A percentile compares a stretch with the other conserved stretches of the same genome.
Conservation (phyloP, 805 yeast genomes). For the Yarrowia hollandica region DNA sequence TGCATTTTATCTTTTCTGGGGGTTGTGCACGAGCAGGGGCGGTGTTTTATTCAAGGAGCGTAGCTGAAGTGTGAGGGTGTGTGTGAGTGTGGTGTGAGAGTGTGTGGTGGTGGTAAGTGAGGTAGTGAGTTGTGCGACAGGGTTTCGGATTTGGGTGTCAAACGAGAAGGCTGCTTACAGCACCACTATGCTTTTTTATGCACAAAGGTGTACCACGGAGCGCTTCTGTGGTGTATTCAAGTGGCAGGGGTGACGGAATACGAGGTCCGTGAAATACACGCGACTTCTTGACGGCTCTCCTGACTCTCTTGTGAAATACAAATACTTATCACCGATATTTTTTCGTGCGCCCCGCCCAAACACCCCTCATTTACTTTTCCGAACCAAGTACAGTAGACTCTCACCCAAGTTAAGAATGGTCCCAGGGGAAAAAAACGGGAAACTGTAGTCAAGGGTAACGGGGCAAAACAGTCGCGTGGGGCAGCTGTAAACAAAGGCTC, state of each 20-base stretch:
- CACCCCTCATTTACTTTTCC: conserved; percentile 4
- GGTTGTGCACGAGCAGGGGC: conserved; percentile 4
- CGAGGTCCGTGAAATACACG: conserved; percentile 1
- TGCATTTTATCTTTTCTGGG: conserved; percentile 35
- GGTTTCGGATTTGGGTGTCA: conserved; percentile 29
- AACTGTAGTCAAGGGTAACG: conserved; percentile 2
- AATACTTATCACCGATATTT: too few species aligned
- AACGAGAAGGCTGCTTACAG: conserved; percentile 24
- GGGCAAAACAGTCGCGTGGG: conserved; percentile 20
- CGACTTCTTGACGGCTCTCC: too few species aligned
- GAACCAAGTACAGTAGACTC: too few species aligned
- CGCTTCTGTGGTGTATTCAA: conserved; percentile 10
- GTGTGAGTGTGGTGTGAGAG: background rate
- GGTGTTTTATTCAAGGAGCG: conserved; percentile 20
- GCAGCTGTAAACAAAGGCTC: background rate
- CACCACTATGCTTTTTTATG: conserved; percentile 12
- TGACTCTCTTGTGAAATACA: background rate
- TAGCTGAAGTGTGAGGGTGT: background rate
- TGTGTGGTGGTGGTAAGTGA: conserved; percentile 11
- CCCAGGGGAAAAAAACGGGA: conserved; percentile 12
- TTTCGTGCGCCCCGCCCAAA: background rate
- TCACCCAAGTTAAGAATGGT: too few species aligned
- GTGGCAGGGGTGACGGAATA: background rate
- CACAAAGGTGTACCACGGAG: conserved; percentile 10
- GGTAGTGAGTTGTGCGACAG: conserved; percentile 22